Evolutionary conservation across 768 basidiomycete species (phyloP).

Genomic region (Tylopilus rubrobrunneus): DNA sequence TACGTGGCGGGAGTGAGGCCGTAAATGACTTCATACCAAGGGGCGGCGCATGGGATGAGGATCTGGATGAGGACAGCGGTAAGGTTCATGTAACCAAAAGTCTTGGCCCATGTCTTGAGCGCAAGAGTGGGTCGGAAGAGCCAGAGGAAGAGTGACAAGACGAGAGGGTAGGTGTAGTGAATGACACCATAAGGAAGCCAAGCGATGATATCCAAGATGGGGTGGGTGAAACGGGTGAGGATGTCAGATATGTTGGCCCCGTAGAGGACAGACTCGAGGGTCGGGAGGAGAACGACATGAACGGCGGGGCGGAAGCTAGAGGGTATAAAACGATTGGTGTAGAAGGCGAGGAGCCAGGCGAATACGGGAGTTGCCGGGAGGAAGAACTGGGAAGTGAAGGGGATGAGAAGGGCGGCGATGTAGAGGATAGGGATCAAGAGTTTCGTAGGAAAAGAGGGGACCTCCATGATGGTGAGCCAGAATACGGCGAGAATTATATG

Average conservation of each 20-base stretch:
- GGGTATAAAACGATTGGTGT: constrained; percentile 84
- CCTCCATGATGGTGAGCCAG: constrained; percentile 71
- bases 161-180: constrained; percentile 85
- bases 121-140: constrained; percentile 80
- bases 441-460: constrained; percentile 68
- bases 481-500: constrained; percentile 60
- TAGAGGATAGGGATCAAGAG: constrained; percentile 75
- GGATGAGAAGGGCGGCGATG: constrained; percentile 65
- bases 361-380: constrained; percentile 84
- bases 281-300: constrained; percentile 90
- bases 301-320: constrained; percentile 70
- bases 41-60: constrained; percentile 87
- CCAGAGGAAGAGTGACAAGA: constrained; percentile 85
- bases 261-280: constrained; percentile 91
- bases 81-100: constrained; percentile 93
- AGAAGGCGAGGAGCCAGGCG: constrained; percentile 83
- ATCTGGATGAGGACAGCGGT: constrained; percentile 86
- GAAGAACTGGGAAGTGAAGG: constrained; percentile 89
- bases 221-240: constrained; percentile 91
- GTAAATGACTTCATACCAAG: constrained; percentile 97
- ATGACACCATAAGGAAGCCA: constrained; percentile 97
- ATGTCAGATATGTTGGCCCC: constrained; percentile 98
- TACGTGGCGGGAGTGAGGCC: constrained; percentile 96
- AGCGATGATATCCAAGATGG: constrained; percentile 85
- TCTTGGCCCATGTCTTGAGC: constrained; percentile 79